Evolutionary conservation across 352 stramenopile genomes (phyloP), one percentile per base, ranked within the genome.

Genomic region (Globisporangium paddicum): DNA sequence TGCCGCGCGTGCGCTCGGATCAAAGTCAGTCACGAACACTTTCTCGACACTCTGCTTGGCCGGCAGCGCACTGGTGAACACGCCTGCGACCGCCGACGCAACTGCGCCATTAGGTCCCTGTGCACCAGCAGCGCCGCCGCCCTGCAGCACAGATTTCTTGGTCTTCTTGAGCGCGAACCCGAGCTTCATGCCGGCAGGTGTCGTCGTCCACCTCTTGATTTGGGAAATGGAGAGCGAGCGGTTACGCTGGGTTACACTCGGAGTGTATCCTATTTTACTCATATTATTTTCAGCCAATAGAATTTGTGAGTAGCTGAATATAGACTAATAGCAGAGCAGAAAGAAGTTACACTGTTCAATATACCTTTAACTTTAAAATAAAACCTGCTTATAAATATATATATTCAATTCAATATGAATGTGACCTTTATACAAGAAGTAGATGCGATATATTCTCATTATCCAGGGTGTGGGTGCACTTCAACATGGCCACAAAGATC

Each of bases 21-120:
- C 76, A 34, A 91, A 93, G 51, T 84, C 77, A 35, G 81, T 87
- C n/a, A 93, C 80, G 59, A 84, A 90, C 18, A 89, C 71, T 49
- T 86, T 85, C 60, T 77, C 70, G 10, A 62, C 48, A 1, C 30
- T 45, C 6, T 52, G 49, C 9, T 62, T 64, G 32, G 48, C 59
- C 3, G 57, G 42, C 25, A 46, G 32, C 0, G 49, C 58, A 2
- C 58, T 57, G 5, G 58, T 23, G 59, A 79, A 69, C 53, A 65
- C 71, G 46, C 65, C 41, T 26, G 46, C 35, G 26, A 41, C 40
- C 13, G 37, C 23, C 19, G 37, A 38, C 37, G 30, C 14, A 18
- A 23, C 48, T 10, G 23, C 45, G 9, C 34, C 41, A 41, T 41
- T 41, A 41, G 37, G 2, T 0, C 37, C 37, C 19, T 14, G 37